Evolutionary conservation across 768 basidiomycete species (phyloP).

Genomic region (Pulveroboletus frians): DNA sequence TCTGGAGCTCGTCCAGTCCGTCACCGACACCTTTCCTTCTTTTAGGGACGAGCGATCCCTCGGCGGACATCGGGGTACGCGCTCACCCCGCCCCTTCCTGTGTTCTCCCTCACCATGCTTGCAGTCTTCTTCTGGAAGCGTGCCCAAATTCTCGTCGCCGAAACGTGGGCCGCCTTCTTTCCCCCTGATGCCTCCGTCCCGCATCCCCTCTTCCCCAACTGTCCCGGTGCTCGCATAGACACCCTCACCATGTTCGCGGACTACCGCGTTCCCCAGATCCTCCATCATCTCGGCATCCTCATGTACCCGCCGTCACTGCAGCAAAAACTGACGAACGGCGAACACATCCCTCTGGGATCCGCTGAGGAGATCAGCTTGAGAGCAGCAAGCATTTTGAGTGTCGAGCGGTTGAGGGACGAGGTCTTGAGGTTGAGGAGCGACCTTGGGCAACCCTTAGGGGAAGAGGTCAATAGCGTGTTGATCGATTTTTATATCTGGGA

Average conservation of each 20-base stretch:
- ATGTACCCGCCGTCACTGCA: conserved; percentile 61
- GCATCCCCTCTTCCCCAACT: conserved; percentile 72
- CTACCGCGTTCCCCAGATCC: conserved; percentile 86
- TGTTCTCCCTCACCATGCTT: neutral
- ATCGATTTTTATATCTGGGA: conserved; percentile 94
- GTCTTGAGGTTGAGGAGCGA: conserved; percentile 36
- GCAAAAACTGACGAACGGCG: conserved; percentile 42
- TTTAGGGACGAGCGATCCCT: conserved; percentile 67
- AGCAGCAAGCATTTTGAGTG: conserved; percentile 73
- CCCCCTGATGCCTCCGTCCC: conserved; percentile 40
- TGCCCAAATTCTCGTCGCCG: conserved; percentile 86
- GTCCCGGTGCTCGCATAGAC: conserved; percentile 53
- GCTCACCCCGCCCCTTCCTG: neutral
- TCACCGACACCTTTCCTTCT: conserved; percentile 64
- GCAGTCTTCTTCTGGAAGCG: conserved; percentile 81
- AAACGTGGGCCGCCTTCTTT: conserved; percentile 90
- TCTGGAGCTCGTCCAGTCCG: conserved; percentile 66
- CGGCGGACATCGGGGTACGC: conserved; percentile 55
- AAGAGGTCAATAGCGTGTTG: conserved; percentile 62
- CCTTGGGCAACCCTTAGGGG: conserved; percentile 20
- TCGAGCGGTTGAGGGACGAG: conserved; percentile 65
- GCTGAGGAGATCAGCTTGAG: conserved; percentile 74
- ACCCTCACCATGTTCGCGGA: conserved; percentile 92
- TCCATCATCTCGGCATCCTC: conserved; percentile 77
- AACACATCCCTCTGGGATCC: conserved; percentile 48